phyloP scores from a whole-genome alignment of 1,284 basidiomycete species.

The Phaffia rhodozyma region DNA sequence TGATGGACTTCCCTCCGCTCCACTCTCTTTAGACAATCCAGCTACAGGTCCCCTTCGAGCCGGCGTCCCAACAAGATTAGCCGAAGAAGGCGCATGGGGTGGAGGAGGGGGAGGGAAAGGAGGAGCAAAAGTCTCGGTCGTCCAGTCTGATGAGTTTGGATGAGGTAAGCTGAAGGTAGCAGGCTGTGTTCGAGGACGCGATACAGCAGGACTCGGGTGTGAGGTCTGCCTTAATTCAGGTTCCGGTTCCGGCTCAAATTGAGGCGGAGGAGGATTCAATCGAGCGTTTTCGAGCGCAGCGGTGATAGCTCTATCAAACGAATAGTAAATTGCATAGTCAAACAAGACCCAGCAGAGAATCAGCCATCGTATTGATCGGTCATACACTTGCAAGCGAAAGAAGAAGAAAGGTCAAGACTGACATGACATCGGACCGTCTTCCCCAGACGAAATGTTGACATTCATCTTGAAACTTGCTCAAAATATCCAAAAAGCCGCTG shows the following conservation, averaged over 20 bases:
- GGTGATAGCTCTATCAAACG: constrained; percentile 20
- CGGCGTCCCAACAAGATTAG: not conserved
- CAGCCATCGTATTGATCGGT: not conserved
- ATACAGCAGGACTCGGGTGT: not conserved
- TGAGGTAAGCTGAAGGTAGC: constrained; percentile 11
- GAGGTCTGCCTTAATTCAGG: not conserved
- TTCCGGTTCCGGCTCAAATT: constrained; percentile 11
- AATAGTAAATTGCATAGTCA: not conserved
- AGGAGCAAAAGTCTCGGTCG: constrained; percentile 22
- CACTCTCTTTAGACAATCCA: not conserved
- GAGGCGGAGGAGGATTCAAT: constrained; percentile 13
- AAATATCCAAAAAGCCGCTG: constrained; percentile 58
- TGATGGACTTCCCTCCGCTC: not conserved
- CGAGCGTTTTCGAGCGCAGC: constrained; percentile 22
- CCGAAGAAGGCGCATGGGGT: no score
- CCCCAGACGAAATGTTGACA: constrained; percentile 61
- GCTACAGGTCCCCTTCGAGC: no score
- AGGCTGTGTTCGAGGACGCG: constrained; percentile 13
- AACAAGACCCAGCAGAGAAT: not conserved
- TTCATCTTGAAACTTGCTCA: constrained; percentile 58
- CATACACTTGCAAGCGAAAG: not conserved
- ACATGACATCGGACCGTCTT: constrained; percentile 46
- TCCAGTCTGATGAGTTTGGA: constrained; percentile 17
- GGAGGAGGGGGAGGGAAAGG: constrained; percentile 28
- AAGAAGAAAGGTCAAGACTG: not conserved